Conservation (phyloP, 2,329 filamentous ascomycete genomes). For the Rhinocladiella mackenziei region DNA sequence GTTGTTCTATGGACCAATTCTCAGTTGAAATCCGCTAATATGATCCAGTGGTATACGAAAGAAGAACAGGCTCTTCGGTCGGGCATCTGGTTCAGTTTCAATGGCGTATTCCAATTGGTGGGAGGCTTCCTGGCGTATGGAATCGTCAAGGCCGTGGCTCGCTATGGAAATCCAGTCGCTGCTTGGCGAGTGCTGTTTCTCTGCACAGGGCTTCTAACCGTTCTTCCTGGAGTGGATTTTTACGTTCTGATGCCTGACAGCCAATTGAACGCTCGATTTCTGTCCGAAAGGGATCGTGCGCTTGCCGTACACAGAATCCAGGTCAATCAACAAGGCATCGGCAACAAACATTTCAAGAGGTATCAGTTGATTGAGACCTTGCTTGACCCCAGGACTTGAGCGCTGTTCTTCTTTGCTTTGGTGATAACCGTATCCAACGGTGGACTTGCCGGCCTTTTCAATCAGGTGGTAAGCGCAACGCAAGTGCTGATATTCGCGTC, state of each 20-base stretch:
- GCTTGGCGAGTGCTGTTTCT: constrained; percentile 41
- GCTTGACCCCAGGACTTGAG: constrained; percentile 35
- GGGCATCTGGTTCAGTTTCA: constrained; percentile 37
- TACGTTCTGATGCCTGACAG: constrained; percentile 38
- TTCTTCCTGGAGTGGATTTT: constrained; percentile 36
- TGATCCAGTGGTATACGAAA: constrained; percentile 39
- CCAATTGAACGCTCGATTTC: constrained; percentile 33
- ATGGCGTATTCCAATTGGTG: constrained; percentile 41
- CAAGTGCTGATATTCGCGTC: too few relatives aligned
- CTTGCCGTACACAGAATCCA: constrained; percentile 37
- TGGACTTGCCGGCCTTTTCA: neutral
- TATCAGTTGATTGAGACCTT: constrained; percentile 36
- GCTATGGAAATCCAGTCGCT: constrained; percentile 31
- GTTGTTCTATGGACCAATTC: neutral
- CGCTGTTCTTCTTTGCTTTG: constrained; percentile 39
- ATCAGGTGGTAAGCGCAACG: neutral
- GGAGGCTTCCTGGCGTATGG: constrained; percentile 26
- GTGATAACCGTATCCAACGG: constrained; percentile 6
- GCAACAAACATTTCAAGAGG: constrained; percentile 37
- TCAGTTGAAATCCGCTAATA: neutral
- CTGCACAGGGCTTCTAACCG: constrained; percentile 37
- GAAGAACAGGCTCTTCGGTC: constrained; percentile 37
- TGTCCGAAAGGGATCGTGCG: constrained; percentile 35
- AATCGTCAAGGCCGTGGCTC: constrained; percentile 31
- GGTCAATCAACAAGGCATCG: constrained; percentile 38